Base-by-base conservation (phyloP, 139 green algal species). In the Desmodesmus armatus region DNA sequence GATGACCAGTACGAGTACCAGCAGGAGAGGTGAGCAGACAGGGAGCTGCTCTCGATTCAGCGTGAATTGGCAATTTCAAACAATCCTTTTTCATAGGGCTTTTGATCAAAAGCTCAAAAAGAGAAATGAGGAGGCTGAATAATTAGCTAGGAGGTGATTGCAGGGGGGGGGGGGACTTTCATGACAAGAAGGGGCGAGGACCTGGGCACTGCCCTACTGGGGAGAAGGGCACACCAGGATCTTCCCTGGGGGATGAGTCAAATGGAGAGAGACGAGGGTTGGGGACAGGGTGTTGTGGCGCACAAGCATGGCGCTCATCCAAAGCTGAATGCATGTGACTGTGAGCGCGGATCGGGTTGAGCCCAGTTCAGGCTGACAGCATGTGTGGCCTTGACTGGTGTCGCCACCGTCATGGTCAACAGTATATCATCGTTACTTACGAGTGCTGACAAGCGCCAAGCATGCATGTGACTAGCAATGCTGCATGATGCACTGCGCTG, bases 1-100 rank as follows among this genome's bases (percentile, higher is more conserved):
- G 15, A 75, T 5, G 35, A 75, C 2, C 67, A 75, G 67, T 75
- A 31, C 29, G 67, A 47, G 5, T 75, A 75, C 67, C 67, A 75
- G 67, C 67, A 75, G 67, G 67, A 75, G 67, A 75, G 67, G 67
- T 75, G 37, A 75, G 67, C 11, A 5, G 11, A 1, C 1, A n/a
- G 0, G 31, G 41, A 55, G 47, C 47, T 13, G 9, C 13, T 13
- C 47, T 13, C 47, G 47, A n/a, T n/a, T 55, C 7, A 7, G 47
- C 7, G 9, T 21, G 47, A 55, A 55, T 55, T 1, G 40, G 29
- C 0, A 43, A 41, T 40, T n/a, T 31, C 40, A 72, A 13, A 13
- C 15, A 72, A 72, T 41, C 7, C 40, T 11, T 25, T 43, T 40
- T 11, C 5, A 29, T 43, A 9, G 3, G 25, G 3, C 1, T 0